These are phyloP conservation scores for Yarrowia sp. DNA, from an alignment of 805 yeast genomes.

Conservation along the genomic window DNA sequence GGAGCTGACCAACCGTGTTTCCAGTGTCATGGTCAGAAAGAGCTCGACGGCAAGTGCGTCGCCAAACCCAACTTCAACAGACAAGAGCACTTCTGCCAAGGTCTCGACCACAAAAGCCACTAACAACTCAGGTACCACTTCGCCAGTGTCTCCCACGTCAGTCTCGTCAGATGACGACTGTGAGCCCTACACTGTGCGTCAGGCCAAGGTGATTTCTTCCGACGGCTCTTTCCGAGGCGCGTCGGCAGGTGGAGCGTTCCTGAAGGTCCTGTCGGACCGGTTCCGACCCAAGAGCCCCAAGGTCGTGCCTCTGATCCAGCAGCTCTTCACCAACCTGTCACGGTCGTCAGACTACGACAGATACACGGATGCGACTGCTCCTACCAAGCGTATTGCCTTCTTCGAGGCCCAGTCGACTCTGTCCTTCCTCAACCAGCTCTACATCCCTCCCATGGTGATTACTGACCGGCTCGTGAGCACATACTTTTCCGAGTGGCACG, in stretches of 20 bases:
- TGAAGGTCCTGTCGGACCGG: conserved; percentile 34
- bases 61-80: neutral
- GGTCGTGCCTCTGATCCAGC: conserved; percentile 28
- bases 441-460: conserved; percentile 51
- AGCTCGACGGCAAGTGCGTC: neutral
- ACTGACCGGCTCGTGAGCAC: conserved; percentile 64
- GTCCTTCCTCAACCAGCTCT: conserved; percentile 26
- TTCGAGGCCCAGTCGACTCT: conserved; percentile 16
- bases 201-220: conserved; percentile 32
- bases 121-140: neutral
- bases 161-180: conserved; percentile 26
- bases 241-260: conserved; percentile 38
- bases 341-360: conserved; percentile 18
- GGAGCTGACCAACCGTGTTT: conserved; percentile 41
- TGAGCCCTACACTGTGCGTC: conserved; percentile 32
- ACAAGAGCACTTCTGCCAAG: neutral
- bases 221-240: conserved; percentile 39
- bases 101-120: neutral
- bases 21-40: conserved; percentile 26
- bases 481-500: conserved; percentile 77
- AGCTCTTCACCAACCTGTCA: conserved; percentile 21
- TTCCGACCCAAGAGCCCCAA: conserved; percentile 31
- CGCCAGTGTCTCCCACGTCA: neutral
- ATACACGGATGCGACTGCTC: neutral
- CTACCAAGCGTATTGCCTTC: conserved; percentile 19